Evolutionary conservation across 352 stramenopile genomes (phyloP).

Genomic region (Thalassiosira ordinaria): DNA sequence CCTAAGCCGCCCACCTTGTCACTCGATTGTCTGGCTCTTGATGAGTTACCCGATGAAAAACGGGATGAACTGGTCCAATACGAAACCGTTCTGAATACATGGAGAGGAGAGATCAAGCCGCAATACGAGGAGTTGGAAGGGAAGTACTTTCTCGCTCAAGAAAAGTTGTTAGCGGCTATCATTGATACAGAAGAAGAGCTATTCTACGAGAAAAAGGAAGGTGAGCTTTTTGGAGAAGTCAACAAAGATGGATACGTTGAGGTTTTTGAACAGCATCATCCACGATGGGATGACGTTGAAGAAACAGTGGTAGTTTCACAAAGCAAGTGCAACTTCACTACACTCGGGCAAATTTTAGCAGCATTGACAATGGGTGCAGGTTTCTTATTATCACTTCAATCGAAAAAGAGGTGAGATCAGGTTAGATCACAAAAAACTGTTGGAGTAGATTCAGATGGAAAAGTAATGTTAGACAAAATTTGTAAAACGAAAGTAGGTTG

Average conservation of each 20-base stretch:
- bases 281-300: slow-evolving; percentile 15
- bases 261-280: slow-evolving; percentile 12
- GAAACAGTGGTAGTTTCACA: neutral
- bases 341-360: neutral
- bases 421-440: neutral
- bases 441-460: neutral
- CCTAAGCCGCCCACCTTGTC: slow-evolving; percentile 20
- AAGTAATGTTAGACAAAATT: neutral
- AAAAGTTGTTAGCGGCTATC: slow-evolving; percentile 29
- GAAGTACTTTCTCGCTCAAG: slow-evolving; percentile 15
- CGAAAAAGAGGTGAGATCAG: neutral
- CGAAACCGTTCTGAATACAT: slow-evolving; percentile 8
- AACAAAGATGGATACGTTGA: slow-evolving; percentile 41
- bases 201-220: slow-evolving; percentile 8
- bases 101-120: slow-evolving; percentile 12
- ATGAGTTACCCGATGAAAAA: slow-evolving; percentile 14
- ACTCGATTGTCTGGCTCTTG: neutral
- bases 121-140: slow-evolving; percentile 5
- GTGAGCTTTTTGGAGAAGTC: neutral
- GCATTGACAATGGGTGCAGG: neutral
- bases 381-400: neutral
- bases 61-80: slow-evolving; percentile 10
- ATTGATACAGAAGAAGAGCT: slow-evolving; percentile 38
- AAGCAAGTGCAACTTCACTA: slow-evolving; percentile 15
- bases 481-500: too few relatives aligned